A percentile compares a stretch with the other conserved stretches of the same genome.
phyloP scores from a whole-genome alignment of 176 grass and related monocot genomes.

The Secale cereale region DNA sequence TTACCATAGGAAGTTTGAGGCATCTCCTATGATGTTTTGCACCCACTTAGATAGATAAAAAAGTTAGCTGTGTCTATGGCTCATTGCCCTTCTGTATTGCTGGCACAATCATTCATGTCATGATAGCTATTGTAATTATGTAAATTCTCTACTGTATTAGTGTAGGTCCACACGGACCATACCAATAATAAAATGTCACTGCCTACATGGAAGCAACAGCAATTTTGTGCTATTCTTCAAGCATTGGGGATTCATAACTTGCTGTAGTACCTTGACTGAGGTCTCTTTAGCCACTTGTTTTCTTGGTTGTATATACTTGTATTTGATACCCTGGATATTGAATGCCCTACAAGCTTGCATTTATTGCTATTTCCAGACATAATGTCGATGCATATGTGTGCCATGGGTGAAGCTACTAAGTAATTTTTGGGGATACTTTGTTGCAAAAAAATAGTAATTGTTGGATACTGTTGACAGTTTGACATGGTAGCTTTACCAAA shows the following conservation, averaged over 20 bases:
- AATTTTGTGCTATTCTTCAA: background rate
- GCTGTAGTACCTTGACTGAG: background rate
- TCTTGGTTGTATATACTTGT: constrained; percentile 11
- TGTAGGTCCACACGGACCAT: constrained; percentile 3
- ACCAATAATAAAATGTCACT: constrained; percentile 18
- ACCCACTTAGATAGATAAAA: constrained; percentile 8
- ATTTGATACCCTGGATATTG: background rate
- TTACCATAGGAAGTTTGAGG: background rate
- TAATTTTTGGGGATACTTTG: background rate
- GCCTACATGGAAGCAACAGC: background rate
- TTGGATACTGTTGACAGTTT: background rate
- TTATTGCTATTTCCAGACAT: background rate
- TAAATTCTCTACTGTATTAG: constrained; percentile 7
- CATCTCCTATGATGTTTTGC: background rate
- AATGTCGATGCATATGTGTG: background rate
- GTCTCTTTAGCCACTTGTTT: constrained; percentile 6
- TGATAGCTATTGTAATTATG: constrained; percentile 16
- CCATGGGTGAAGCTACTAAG: background rate
- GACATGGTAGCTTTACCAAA: background rate
- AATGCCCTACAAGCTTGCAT: constrained; percentile 11
- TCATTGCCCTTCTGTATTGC: background rate
- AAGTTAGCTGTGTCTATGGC: background rate
- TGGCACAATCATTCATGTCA: background rate
- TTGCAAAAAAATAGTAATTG: background rate
- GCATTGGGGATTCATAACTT: background rate